Conservation (phyloP, 2,329 filamentous ascomycete species). For the Ophiostoma sp. region DNA sequence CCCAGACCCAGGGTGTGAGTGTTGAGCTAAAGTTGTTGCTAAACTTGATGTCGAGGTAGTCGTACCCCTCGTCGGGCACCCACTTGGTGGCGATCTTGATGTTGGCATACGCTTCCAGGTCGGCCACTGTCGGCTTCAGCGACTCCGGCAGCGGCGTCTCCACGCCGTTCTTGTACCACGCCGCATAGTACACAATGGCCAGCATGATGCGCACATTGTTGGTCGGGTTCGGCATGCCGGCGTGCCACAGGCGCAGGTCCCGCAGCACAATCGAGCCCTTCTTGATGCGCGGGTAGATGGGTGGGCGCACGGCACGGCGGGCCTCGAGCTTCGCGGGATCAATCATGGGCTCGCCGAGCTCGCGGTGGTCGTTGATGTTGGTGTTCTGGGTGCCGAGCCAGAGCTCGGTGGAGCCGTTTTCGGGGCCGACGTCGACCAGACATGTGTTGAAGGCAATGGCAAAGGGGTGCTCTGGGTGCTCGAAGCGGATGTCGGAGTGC, state of each 20-base stretch:
- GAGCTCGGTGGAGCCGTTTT: conserved; percentile 59
- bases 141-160: conserved; percentile 22
- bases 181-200: conserved; percentile 26
- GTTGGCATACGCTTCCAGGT: conserved; percentile 22
- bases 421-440: conserved; percentile 50
- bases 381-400: conserved; percentile 57
- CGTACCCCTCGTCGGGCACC: conserved; percentile 26
- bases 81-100: conserved; percentile 26
- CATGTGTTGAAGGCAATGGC: conserved; percentile 57
- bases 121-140: conserved; percentile 20
- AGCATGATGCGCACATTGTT: conserved; percentile 25
- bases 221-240: conserved; percentile 28
- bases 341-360: conserved; percentile 53
- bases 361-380: conserved; percentile 52
- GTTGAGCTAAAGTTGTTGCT: conserved; percentile 30
- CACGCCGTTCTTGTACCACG: conserved; percentile 29
- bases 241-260: conserved; percentile 57
- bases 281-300: conserved; percentile 37
- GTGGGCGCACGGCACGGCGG: conserved; percentile 50
- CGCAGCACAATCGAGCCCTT: conserved; percentile 57
- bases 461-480: conserved; percentile 55
- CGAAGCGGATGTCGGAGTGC: conserved; percentile 61
- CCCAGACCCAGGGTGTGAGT: conserved; percentile 26
- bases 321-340: conserved; percentile 41
- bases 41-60: conserved; percentile 27